Evolutionary conservation across 768 basidiomycete genomes (phyloP), one percentile per base, ranked within the genome.

Genomic region (Dentipellis sp.): DNA sequence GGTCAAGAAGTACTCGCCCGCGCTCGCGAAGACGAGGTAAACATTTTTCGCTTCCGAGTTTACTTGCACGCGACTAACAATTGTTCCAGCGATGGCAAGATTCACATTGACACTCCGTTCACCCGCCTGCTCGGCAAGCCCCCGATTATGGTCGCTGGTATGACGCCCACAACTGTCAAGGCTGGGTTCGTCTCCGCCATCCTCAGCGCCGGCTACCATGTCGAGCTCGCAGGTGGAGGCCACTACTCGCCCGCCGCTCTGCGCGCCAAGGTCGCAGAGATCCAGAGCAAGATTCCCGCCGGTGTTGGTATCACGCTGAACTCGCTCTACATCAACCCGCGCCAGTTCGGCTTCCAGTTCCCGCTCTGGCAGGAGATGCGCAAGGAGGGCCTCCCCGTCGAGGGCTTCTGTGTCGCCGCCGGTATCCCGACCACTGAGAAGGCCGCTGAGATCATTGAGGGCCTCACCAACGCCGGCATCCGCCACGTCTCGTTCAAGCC

Each of bases 331-430:
- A 98, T 98, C 80, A 97, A 97, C 71, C 95, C 92, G 57, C 88
- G 91, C 59, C 95, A 98, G 68, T 97, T 97, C 72, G 78, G 81
- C 29, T 98, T 98, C 87, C 95, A 99, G 69, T 83, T 92, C 70
- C 97, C 97, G 16, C 76, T 97, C 12, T 99, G 97, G 97, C 91
- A 94, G 69, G 91, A 97, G 72, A 89, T 99, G 88, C 85, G 91
- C 60, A 84, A 84, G 57, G 97, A 97, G 69, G 95, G 95, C 55
- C 74, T 94, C 3, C 97, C 97, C 11, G 78, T 98, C 59, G 95
- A 99, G 75, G 97, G 97, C n/a, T 95, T 99, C 74, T 97, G 94
- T 68, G 91, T 98, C 57, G 97, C 95, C 40, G 97, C 97, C 48
- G 97, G 95, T 66, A 91, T 99, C 63, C 97, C 97, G 9, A 89